phyloP scores from a whole-genome alignment of 2,329 filamentous ascomycete genomes.

The Cercospora sp. region DNA sequence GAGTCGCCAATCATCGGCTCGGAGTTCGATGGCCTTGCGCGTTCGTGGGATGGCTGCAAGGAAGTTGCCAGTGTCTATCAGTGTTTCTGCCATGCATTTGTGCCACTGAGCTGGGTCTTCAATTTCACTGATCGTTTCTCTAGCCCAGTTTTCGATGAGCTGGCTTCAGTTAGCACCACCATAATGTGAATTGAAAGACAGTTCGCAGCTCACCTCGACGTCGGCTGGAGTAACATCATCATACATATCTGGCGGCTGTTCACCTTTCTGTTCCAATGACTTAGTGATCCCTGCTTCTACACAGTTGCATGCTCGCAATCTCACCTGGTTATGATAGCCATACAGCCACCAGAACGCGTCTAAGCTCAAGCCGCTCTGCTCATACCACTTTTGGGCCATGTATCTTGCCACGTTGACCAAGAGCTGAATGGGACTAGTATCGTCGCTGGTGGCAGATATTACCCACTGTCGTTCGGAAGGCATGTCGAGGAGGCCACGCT shows the following conservation, averaged over 20 bases:
- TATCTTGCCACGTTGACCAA: neutral
- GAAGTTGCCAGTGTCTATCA: neutral
- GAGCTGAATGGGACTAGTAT: neutral
- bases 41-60: neutral
- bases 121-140: neutral
- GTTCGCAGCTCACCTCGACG: neutral
- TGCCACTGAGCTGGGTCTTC: neutral
- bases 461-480: neutral
- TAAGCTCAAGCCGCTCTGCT: neutral
- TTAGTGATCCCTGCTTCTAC: neutral
- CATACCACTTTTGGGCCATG: neutral
- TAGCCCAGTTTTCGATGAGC: neutral
- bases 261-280: neutral
- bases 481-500: neutral
- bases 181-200: rapidly evolving
- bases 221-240: neutral
- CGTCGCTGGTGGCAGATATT: neutral
- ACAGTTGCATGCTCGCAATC: neutral
- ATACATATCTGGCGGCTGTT: neutral
- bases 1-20: neutral
- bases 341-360: neutral
- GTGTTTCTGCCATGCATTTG: neutral
- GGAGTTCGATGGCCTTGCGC: neutral
- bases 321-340: neutral
- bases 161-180: neutral